Evolutionary conservation across 441 rosid genomes (phyloP), one percentile per base, ranked within the genome.

Genomic region (Breynia disticha): DNA sequence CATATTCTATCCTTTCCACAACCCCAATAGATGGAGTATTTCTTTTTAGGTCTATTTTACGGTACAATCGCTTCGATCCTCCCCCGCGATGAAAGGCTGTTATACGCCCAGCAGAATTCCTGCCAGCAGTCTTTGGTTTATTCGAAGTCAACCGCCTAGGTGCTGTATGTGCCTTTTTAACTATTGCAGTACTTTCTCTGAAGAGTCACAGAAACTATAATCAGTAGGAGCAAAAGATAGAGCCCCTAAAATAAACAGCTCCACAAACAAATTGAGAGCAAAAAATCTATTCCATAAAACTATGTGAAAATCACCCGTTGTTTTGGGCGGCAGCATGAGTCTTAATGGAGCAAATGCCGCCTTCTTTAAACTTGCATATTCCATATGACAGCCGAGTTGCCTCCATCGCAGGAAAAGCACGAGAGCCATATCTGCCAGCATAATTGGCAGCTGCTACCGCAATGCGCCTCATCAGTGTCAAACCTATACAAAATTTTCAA

Each of bases 1-100:
- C 77, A 24, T 72, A 72, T 58, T 72, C 77, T 55, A 68, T 59
- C 66, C 71, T 68, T 49, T 72, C 73, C 17, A 72, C 58, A 45
- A 72, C 35, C 2, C 77, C 77, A 61, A 65, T 62, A 24, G 57
- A 54, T 6, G 68, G 16, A 21, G 68, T 65, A 41, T 28, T 65
- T 51, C 71, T 44, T 49, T 72, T 72, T 16, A 61, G 28, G 48
- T 68, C 71, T 44, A 72, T 59, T 39, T 16, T 55, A 47, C 74
- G 41, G 16, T 68, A 39, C 68, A 72, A 55, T 52, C 63, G 62
- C 54, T 68, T 66, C 48, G 71, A 52, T 43, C 77, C 77, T 19
- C 75, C 67, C 46, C 71, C 75, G 46, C 67, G 55, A 60, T 57
- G 72, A 19, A 48, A 67, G 39, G 50, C 19, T 42, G 73, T 63